phyloP scores from a whole-genome alignment of 2,329 filamentous ascomycete genomes.

The Diaporthe velutina region DNA sequence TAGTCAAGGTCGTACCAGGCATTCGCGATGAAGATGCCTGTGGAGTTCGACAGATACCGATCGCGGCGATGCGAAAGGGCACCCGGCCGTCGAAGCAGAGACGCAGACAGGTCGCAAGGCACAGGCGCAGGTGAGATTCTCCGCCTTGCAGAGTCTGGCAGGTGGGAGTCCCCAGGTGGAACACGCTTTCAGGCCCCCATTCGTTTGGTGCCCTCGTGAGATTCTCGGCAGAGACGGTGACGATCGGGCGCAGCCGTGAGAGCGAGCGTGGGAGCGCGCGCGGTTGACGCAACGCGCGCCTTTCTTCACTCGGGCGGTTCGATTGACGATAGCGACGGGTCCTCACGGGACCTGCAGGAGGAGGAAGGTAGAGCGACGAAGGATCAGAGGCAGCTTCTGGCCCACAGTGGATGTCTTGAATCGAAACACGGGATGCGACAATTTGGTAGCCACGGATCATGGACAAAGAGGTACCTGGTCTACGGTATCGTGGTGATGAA shows the following conservation, averaged over 20 bases:
- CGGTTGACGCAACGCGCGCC: constrained; percentile 18
- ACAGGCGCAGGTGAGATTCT: constrained; percentile 2
- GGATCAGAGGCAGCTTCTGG: not conserved
- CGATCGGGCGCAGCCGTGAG: not conserved
- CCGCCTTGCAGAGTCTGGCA: not conserved
- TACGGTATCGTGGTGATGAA: constrained; percentile 31
- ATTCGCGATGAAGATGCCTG: constrained; percentile 5
- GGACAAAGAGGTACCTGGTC: constrained; percentile 29
- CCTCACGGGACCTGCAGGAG: constrained; percentile 16
- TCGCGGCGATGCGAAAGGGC: constrained; percentile 22
- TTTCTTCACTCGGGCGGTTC: constrained; percentile 25
- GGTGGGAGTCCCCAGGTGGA: constrained; percentile 24
- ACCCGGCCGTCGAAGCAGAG: not conserved
- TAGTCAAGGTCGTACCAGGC: not conserved
- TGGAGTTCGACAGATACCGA: not conserved
- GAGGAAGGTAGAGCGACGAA: not conserved
- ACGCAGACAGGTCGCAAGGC: constrained; percentile 24
- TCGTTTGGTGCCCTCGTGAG: not conserved
- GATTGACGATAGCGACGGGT: not conserved
- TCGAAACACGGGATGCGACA: constrained; percentile 21
- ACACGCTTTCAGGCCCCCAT: constrained; percentile 17
- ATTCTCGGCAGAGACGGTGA: not conserved
- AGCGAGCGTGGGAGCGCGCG: not conserved
- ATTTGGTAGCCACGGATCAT: constrained; percentile 10
- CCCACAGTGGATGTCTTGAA: constrained; percentile 12